Evolutionary conservation across 768 basidiomycete species (phyloP), one percentile per base, ranked within the genome.

Genomic region (Termitomyces sp.): DNA sequence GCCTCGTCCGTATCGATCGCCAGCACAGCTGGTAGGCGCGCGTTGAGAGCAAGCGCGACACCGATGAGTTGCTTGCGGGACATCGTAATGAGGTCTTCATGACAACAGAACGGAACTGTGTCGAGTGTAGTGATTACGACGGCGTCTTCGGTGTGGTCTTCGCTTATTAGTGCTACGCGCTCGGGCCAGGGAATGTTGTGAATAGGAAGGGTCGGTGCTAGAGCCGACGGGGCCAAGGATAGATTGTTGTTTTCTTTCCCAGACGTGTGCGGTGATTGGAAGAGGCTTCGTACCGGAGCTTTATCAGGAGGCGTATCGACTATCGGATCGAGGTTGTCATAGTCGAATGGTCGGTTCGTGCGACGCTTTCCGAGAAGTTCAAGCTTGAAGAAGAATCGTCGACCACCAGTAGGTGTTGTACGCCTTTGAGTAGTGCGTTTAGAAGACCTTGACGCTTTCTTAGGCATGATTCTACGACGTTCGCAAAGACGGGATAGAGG

Each of bases 41-140:
- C 72, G 66, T 90, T 90, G 46, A 90, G 75, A 9, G 72, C 61
- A 16, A 63, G 60, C 5, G 85, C 87, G 16, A 85, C 85, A 0
- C 56, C 67, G 46, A 83, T 65, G 44, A 90, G 80, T 58, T 81
- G 73, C 1, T 67, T 46, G 42, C 80, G 81, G 4, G 79, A 63
- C 88, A 90, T 88, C 1, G 79, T 76, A 54, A 88, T 64, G 42
- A 89, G 76, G 61, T 90, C 87, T 58, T 87, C 85, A 65, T 90
- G 86, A 68, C 86, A 88, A 69, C 85, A 86, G 71, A 89, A 90
- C 0, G 87, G 87, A 10, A 79, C 72, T 24, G 68, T 69, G 42
- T 77, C 72, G 13, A 90, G 74, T 6, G 86, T 76, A 0, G 84
- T 88, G 67, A 89, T 81, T 39, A 88, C 75, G 42, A 89, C 72